Base-by-base conservation (phyloP, 306 rosid species). In the Cicer chorassanicum region DNA sequence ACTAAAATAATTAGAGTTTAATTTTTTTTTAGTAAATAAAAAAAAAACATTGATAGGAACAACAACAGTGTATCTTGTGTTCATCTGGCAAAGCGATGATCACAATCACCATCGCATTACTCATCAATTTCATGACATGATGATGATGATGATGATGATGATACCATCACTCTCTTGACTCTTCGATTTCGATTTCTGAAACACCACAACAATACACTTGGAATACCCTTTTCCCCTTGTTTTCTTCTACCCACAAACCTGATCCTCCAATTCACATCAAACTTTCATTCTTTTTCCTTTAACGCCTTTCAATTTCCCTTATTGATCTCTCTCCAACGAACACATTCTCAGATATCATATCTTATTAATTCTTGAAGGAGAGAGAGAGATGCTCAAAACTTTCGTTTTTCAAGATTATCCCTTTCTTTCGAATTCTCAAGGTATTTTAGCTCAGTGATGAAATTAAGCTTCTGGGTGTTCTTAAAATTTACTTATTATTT, bases 321-420 rank as follows among this genome's bases (percentile, higher is more conserved):
- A 12, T 39, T 73, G 88, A 86, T 87, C 91, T 82, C 85, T 65
- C 81, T 73, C 12, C 34, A 48, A 49, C 61, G 71, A 79, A 42
- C 13, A 65, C 45, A 53, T 29, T 45, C 56, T 40, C 53, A 7
- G 74, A 67, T 19, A 69, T 65, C 36, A 29, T 29, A 29, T 29
- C 36, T 29, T 29, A 29, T 29, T 29, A 29, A n/a, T n/a, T n/a
- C n/a, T n/a, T n/a, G 0, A 49, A 7, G 60, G 48, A 29, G 34
- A 56, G 41, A 39, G 53, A 75, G 55, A 70, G 46, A 44, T 72
- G 73, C 51, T 43, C 73, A 64, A 13, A 63, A 51, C 73, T 72
- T 46, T 60, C 60, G 42, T 21, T 79, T 56, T 49, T 41, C 78
- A 78, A 82, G 78, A 75, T 73, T 75, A 8, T 68, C 56, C 7